Evolutionary conservation across 345 rosid genomes (phyloP).

Genomic region (Melastoma malabathricum): DNA sequence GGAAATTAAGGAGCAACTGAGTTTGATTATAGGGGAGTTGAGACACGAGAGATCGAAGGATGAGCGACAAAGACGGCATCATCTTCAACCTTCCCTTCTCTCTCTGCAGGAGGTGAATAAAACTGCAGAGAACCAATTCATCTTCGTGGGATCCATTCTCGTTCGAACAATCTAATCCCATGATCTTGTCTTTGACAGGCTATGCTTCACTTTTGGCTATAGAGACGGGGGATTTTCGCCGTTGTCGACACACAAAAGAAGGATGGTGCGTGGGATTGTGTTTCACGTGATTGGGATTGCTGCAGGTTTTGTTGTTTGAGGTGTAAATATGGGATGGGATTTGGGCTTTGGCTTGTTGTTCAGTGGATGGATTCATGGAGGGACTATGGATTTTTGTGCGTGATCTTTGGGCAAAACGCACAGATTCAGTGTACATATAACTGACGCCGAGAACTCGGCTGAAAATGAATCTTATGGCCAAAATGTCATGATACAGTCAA

Average conservation of each 20-base stretch:
- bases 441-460: too few species aligned
- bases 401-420: too few species aligned
- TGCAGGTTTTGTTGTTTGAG: neutral
- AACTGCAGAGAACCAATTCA: neutral
- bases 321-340: neutral
- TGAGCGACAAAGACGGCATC: constrained; percentile 14
- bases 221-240: constrained; percentile 12
- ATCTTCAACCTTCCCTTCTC: constrained; percentile 11
- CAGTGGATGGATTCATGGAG: too few species aligned
- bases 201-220: constrained; percentile 73
- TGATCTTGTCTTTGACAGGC: constrained; percentile 37
- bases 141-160: neutral
- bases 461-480: too few species aligned
- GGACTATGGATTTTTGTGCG: too few species aligned
- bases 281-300: constrained; percentile 1
- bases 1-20: constrained; percentile 55
- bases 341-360: too few species aligned
- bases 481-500: constrained; percentile 3
- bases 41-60: constrained; percentile 29
- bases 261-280: constrained; percentile 1
- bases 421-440: too few species aligned
- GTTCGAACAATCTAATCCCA: too few species aligned
- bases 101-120: neutral
- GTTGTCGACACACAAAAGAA: too few species aligned
- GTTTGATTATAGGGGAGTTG: constrained; percentile 43